These are phyloP conservation scores for Hirsutella thompsonii DNA, from an alignment of 2,329 filamentous ascomycete species.

Conservation along the genomic window DNA sequence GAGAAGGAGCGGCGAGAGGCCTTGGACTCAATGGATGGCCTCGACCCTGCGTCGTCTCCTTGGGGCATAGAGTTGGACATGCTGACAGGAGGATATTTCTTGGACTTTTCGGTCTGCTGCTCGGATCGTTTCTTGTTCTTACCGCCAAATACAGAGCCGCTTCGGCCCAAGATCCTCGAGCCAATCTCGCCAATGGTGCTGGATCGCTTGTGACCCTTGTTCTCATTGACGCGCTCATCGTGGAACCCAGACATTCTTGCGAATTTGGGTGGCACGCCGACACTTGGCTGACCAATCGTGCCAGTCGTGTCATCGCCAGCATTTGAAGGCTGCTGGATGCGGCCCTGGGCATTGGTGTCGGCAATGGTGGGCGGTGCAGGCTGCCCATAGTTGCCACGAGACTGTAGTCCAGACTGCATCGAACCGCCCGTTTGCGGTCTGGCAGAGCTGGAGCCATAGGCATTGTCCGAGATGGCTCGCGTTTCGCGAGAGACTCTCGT, in stretches of 20 bases:
- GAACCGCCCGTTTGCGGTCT: conserved; percentile 76
- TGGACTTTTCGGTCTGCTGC: conserved; percentile 43
- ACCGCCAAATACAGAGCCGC: conserved; percentile 67
- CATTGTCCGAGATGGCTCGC: conserved; percentile 25
- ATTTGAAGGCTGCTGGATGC: conserved; percentile 63
- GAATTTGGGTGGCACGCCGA: conserved; percentile 46
- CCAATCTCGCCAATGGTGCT: conserved; percentile 71
- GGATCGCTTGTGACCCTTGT: conserved; percentile 52
- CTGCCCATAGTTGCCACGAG: conserved; percentile 67
- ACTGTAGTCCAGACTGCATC: conserved; percentile 46
- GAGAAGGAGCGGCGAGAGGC: conserved; percentile 57
- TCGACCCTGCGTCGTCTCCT: conserved; percentile 34
- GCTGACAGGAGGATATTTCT: conserved; percentile 79
- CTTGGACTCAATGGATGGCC: conserved; percentile 58
- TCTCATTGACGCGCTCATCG: conserved; percentile 31
- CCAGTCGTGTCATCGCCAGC: conserved; percentile 56
- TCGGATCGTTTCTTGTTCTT: conserved; percentile 38
- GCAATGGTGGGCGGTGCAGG: conserved; percentile 79
- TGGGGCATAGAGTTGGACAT: conserved; percentile 63
- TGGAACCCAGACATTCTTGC: conserved; percentile 45
- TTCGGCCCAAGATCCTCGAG: conserved; percentile 74
- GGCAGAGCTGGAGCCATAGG: conserved; percentile 31
- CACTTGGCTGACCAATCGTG: conserved; percentile 48
- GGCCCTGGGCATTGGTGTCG: conserved; percentile 77
- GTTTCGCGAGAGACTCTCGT: conserved; percentile 15